phyloP scores from a whole-genome alignment of 2,329 filamentous ascomycete genomes.

The Phialophora expanda region DNA sequence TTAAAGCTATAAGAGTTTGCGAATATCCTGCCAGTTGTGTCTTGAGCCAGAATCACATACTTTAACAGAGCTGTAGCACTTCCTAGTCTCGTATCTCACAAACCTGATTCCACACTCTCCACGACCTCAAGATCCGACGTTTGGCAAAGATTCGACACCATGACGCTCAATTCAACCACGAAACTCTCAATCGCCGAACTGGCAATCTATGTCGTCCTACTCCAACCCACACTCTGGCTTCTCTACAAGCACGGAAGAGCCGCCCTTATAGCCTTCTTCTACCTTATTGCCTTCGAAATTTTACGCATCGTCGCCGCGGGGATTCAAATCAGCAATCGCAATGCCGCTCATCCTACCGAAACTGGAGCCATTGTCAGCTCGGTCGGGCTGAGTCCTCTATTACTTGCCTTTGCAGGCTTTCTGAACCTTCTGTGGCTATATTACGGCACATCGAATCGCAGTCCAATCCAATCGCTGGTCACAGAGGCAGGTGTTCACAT shows the following conservation, averaged over 20 bases:
- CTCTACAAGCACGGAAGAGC: slow-evolving; percentile 44
- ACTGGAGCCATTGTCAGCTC: slow-evolving; percentile 46
- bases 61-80: not conserved
- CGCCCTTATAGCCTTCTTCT: slow-evolving; percentile 50
- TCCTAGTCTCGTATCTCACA: not conserved
- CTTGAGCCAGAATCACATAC: not conserved
- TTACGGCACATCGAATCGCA: slow-evolving; percentile 3
- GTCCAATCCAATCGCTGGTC: not conserved
- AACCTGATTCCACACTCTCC: not conserved
- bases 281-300: slow-evolving; percentile 47
- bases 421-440: slow-evolving; percentile 46
- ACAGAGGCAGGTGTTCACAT: slow-evolving; percentile 10
- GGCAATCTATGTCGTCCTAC: slow-evolving; percentile 46
- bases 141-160: not conserved
- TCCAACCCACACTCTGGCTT: slow-evolving; percentile 43
- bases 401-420: slow-evolving; percentile 42
- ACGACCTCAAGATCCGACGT: not conserved
- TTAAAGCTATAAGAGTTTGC: slow-evolving; percentile 11
- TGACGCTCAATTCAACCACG: slow-evolving; percentile 27
- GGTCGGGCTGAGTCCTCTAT: slow-evolving; percentile 49
- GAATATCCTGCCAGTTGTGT: not conserved
- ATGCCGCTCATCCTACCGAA: slow-evolving; percentile 28
- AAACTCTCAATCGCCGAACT: slow-evolving; percentile 28
- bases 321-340: slow-evolving; percentile 39
- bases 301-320: slow-evolving; percentile 47